phyloP scores from a whole-genome alignment of 2,329 filamentous ascomycete genomes.

The Penicillium thymicola region DNA sequence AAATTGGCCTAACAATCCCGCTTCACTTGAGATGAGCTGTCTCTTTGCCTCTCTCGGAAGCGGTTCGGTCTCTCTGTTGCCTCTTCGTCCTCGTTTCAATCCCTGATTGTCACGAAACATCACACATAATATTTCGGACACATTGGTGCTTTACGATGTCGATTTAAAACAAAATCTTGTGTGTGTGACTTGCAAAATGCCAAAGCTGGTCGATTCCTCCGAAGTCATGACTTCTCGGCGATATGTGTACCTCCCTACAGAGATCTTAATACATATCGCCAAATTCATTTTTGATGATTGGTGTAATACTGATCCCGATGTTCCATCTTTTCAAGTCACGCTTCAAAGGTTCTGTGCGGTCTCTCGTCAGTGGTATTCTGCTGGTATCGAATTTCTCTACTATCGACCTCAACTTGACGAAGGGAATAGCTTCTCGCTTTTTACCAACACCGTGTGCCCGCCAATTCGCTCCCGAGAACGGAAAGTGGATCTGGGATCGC shows the following conservation, averaged over 20 bases:
- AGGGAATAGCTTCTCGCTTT: slow-evolving; percentile 52
- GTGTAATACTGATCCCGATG: not conserved
- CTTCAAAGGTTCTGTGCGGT: slow-evolving; percentile 53
- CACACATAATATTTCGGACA: not conserved
- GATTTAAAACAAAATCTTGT: not conserved
- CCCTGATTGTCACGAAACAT: not conserved
- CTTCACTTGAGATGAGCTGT: not conserved
- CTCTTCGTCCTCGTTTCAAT: not conserved
- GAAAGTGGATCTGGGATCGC: slow-evolving; percentile 44
- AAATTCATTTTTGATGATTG: not conserved
- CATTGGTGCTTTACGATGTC: not conserved
- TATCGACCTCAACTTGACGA: slow-evolving; percentile 47
- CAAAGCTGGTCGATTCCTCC: not conserved
- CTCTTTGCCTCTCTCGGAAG: not conserved
- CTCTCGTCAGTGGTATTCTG: slow-evolving; percentile 56
- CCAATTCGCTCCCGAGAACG: slow-evolving; percentile 43
- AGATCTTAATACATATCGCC: slow-evolving; percentile 1
- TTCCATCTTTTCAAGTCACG: slow-evolving; percentile 30
- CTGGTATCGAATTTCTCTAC: slow-evolving; percentile 53
- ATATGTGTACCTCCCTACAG: slow-evolving; percentile 6
- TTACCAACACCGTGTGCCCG: slow-evolving; percentile 55
- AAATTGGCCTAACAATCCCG: not conserved
- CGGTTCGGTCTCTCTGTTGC: not conserved
- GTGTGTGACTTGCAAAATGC: not conserved
- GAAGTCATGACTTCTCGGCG: not conserved